Evolutionary conservation across 1,139 yeast genomes (phyloP).

Genomic region (Geotrichum restrictum): DNA sequence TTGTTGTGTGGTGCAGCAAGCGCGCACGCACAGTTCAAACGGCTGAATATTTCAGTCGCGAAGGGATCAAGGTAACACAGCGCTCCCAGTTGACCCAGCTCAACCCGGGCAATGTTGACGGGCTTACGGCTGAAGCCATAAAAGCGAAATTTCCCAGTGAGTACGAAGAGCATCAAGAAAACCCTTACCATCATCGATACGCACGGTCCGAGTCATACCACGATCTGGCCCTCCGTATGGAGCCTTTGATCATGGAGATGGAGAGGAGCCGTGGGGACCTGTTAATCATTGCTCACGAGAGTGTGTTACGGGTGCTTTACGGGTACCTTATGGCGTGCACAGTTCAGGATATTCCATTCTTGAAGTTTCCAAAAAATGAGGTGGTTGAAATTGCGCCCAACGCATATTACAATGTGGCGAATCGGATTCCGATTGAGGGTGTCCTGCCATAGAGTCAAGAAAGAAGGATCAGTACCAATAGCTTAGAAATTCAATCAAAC

Average conservation of each 20-base stretch:
- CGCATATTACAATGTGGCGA: constrained; percentile 77
- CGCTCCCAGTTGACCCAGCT: constrained; percentile 81
- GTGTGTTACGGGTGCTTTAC: constrained; percentile 79
- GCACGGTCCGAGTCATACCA: constrained; percentile 94
- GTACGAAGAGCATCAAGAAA: constrained; percentile 58
- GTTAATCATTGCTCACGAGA: constrained; percentile 87
- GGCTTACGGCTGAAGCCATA: constrained; percentile 59
- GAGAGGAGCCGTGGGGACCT: constrained; percentile 88
- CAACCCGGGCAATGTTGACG: constrained; percentile 87
- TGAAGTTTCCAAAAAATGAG: constrained; percentile 75
- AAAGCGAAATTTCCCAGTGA: constrained; percentile 62
- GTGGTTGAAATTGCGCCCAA: constrained; percentile 83
- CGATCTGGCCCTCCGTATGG: constrained; percentile 90
- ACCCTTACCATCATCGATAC: constrained; percentile 89
- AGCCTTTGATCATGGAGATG: constrained; percentile 87
- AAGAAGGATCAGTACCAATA: too few relatives aligned
- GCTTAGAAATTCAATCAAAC: too few relatives aligned
- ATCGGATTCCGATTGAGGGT: constrained; percentile 45
- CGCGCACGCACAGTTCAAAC: constrained; percentile 79
- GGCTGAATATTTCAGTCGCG: constrained; percentile 46
- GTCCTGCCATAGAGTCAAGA: constrained; percentile 27
- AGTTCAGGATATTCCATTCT: constrained; percentile 75
- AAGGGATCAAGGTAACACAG: constrained; percentile 42
- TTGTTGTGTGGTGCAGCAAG: constrained; percentile 87
- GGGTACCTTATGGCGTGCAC: constrained; percentile 94